These are phyloP conservation scores for Huntiella bhutanensis DNA, from an alignment of 2,329 filamentous ascomycete genomes.

Conservation along the genomic window DNA sequence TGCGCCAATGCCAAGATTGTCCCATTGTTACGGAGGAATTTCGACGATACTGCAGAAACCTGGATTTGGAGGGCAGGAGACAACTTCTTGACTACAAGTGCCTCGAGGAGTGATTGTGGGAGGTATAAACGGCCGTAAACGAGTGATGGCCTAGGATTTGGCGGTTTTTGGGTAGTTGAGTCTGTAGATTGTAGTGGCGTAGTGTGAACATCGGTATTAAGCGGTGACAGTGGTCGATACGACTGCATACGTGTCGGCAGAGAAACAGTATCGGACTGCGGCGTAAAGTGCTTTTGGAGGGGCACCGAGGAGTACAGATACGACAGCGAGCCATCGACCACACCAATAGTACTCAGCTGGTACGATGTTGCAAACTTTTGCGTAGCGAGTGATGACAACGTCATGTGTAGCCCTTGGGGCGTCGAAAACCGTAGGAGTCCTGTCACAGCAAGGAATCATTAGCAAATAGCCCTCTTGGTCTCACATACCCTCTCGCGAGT, in stretches of 20 bases:
- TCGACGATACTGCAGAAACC: slow-evolving; percentile 59
- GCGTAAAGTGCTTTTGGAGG: slow-evolving; percentile 43
- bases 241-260: slow-evolving; percentile 62
- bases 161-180: slow-evolving; percentile 9
- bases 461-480: too few relatives aligned
- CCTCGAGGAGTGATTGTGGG: slow-evolving; percentile 71
- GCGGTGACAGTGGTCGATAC: slow-evolving; percentile 51
- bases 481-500: too few relatives aligned
- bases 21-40: slow-evolving; percentile 52
- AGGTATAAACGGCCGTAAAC: slow-evolving; percentile 66
- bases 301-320: slow-evolving; percentile 87
- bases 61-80: slow-evolving; percentile 63
- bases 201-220: slow-evolving; percentile 13
- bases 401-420: slow-evolving; percentile 65
- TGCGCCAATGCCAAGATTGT: slow-evolving; percentile 55
- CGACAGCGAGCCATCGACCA: slow-evolving; percentile 91
- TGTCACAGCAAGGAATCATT: slow-evolving; percentile 18
- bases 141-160: slow-evolving; percentile 32
- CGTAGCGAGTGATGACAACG: slow-evolving; percentile 77
- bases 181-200: neutral
- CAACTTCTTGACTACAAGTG: slow-evolving; percentile 61
- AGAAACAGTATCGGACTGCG: slow-evolving; percentile 54
- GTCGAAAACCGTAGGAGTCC: slow-evolving; percentile 77
- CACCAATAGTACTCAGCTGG: slow-evolving; percentile 68
- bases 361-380: slow-evolving; percentile 91